These are phyloP conservation scores for Eucalyptus guilfoylei DNA, from an alignment of 345 rosid species.

Conservation along the genomic window DNA sequence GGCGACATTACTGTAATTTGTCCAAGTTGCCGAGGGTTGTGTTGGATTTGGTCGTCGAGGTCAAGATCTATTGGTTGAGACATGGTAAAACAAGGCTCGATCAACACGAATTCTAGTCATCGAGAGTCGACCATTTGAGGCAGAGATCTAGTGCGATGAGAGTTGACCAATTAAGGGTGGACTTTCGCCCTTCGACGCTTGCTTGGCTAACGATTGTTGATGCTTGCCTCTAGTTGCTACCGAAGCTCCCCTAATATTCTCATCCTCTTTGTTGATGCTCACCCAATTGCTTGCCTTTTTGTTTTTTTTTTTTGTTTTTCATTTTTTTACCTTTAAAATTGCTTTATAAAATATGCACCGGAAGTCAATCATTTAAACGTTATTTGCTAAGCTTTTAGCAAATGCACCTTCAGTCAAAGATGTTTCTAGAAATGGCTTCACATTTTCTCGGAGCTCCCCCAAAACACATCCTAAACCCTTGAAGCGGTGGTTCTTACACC, in stretches of 20 bases:
- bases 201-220: accelerated
- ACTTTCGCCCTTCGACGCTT: accelerated
- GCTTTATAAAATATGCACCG: not conserved
- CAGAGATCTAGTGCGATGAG: accelerated
- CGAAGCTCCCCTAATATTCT: not conserved
- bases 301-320: no score
- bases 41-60: not conserved
- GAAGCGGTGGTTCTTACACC: not conserved
- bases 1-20: not conserved
- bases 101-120: not conserved
- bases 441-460: not conserved
- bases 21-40: not conserved
- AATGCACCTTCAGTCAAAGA: not conserved
- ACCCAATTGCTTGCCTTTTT: not conserved
- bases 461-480: not conserved
- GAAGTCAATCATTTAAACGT: not conserved
- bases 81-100: not conserved
- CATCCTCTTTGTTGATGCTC: not conserved
- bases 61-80: not conserved
- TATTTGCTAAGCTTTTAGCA: not conserved
- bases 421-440: not conserved
- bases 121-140: not conserved
- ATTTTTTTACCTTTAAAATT: not conserved
- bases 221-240: not conserved
- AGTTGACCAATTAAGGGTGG: not conserved